phyloP scores from a whole-genome alignment of 306 rosid species.

The Pyrus communis region DNA sequence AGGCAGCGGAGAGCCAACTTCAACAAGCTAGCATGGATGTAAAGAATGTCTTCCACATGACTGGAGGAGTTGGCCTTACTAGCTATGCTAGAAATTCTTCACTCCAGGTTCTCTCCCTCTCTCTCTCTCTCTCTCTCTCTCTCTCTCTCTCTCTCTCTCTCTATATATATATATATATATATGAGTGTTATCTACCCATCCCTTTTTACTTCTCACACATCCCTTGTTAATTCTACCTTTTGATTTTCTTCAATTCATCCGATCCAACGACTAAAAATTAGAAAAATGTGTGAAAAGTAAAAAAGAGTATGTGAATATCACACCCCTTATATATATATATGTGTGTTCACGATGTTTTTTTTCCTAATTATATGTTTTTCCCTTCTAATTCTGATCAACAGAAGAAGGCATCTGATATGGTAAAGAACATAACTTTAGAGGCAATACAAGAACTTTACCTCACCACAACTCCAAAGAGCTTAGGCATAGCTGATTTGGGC shows the following conservation, averaged over 20 bases:
- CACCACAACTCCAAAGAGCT: conserved; percentile 52
- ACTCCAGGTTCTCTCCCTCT: conserved; percentile 45
- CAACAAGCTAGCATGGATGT: conserved; percentile 46
- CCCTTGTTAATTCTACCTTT: no score
- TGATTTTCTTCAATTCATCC: no score
- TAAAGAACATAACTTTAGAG: conserved; percentile 69
- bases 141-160: not conserved
- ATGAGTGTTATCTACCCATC: no score
- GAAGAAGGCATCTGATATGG: conserved; percentile 72
- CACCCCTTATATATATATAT: no score
- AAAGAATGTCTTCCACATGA: conserved; percentile 78
- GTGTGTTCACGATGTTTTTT: not conserved
- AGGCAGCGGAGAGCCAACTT: not conserved
- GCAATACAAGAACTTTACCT: conserved; percentile 52
- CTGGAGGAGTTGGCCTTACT: conserved; percentile 74
- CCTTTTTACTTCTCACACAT: no score
- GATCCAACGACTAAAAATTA: no score
- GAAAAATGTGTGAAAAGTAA: no score
- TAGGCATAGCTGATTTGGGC: conserved; percentile 88
- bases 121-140: not conserved
- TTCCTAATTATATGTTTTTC: not conserved
- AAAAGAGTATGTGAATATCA: no score
- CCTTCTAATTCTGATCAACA: conserved; percentile 11
- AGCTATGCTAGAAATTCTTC: conserved; percentile 90
- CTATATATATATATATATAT: no score